These are phyloP conservation scores for Cytospora chrysosperma DNA, from an alignment of 2,329 filamentous ascomycete genomes.

Conservation along the genomic window DNA sequence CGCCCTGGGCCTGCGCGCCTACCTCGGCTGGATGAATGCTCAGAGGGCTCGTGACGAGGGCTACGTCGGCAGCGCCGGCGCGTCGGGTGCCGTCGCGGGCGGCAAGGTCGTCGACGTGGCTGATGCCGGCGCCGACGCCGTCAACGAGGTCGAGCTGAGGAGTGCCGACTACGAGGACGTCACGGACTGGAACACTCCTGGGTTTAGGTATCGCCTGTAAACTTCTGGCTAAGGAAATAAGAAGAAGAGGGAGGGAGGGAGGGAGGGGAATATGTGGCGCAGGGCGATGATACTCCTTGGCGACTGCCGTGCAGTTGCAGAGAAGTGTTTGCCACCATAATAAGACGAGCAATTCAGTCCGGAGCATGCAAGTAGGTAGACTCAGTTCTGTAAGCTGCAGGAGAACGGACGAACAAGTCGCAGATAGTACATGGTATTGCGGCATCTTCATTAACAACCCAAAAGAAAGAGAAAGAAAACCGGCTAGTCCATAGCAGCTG, in stretches of 20 bases:
- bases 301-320: background rate
- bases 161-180: constrained; percentile 54
- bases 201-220: constrained; percentile 57
- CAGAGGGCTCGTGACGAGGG: constrained; percentile 44
- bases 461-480: background rate
- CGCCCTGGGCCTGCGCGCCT: constrained; percentile 44
- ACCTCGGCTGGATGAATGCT: constrained; percentile 47
- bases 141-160: constrained; percentile 38
- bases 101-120: constrained; percentile 35
- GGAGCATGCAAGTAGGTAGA: background rate
- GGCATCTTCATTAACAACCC: background rate
- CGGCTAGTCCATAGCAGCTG: background rate
- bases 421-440: background rate
- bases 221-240: too few relatives aligned
- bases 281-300: too few relatives aligned
- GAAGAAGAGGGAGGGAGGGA: too few relatives aligned
- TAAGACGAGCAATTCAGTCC: too few relatives aligned
- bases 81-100: constrained; percentile 40
- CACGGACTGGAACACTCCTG: constrained; percentile 59
- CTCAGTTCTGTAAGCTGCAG: background rate
- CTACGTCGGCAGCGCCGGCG: constrained; percentile 43
- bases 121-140: constrained; percentile 30
- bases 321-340: background rate
- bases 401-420: background rate
- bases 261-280: too few relatives aligned